These are phyloP conservation scores for Ascocoryne sarcoides DNA, from an alignment of 2,329 filamentous ascomycete genomes.

Conservation along the genomic window DNA sequence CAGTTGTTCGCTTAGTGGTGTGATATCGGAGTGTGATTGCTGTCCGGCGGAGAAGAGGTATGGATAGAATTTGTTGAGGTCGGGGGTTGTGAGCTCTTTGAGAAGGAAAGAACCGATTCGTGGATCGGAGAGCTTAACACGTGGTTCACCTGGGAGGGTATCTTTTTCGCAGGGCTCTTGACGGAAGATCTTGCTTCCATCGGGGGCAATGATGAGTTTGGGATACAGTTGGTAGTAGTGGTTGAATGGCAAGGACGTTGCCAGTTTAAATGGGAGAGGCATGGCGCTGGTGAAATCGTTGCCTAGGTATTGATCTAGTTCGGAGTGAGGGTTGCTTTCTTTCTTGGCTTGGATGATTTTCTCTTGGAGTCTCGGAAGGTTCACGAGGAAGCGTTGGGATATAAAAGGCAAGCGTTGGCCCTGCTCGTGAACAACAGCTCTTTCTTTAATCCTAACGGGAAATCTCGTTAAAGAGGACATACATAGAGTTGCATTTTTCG, in stretches of 20 bases:
- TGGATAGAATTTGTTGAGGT: neutral
- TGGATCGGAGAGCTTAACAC: neutral
- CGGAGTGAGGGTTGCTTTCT: neutral
- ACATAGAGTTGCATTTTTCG: too few relatives aligned
- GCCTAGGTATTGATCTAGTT: neutral
- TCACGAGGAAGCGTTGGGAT: neutral
- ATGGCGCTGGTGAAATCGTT: neutral
- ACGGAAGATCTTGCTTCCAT: neutral
- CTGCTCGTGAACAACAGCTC: neutral
- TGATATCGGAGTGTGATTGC: neutral
- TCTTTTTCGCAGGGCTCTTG: neutral
- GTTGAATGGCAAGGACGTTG: neutral
- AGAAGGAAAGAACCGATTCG: neutral
- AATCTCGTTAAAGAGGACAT: neutral
- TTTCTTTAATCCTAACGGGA: neutral
- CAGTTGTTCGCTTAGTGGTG: slow-evolving; percentile 13
- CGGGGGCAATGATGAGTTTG: neutral
- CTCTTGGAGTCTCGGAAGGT: neutral
- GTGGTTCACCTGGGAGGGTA: neutral
- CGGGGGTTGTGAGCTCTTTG: neutral
- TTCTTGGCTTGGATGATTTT: neutral
- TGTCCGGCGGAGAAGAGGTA: neutral
- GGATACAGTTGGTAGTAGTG: neutral
- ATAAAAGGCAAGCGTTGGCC: neutral
- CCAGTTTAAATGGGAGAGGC: neutral